These are phyloP conservation scores for Adansonia rubrostipa DNA, from an alignment of 441 rosid genomes.

Conservation along the genomic window DNA sequence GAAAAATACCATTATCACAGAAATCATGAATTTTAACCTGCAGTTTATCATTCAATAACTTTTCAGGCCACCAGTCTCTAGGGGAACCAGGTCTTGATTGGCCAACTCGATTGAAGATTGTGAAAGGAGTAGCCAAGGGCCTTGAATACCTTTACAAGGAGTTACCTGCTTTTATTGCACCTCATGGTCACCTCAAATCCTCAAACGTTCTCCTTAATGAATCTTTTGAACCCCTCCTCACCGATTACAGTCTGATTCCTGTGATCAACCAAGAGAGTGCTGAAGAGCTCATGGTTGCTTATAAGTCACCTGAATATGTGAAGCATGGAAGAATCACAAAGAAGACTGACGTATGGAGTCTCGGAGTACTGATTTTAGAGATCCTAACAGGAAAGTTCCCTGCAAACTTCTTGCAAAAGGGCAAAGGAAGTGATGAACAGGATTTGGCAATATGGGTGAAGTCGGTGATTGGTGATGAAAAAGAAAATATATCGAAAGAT, in stretches of 20 bases:
- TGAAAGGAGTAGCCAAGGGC: conserved; percentile 60
- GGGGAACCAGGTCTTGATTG: conserved; percentile 52
- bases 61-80: conserved; percentile 41
- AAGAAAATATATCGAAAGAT: conserved; percentile 27
- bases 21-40: no score
- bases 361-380: conserved; percentile 64
- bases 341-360: conserved; percentile 65
- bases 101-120: conserved; percentile 54
- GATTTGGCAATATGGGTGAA: conserved; percentile 56
- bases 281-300: conserved; percentile 60
- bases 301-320: conserved; percentile 60
- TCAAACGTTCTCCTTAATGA: conserved; percentile 55
- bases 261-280: conserved; percentile 57
- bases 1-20: neutral
- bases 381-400: conserved; percentile 60
- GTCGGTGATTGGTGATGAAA: conserved; percentile 31
- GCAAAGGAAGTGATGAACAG: conserved; percentile 35
- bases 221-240: conserved; percentile 44
- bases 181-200: conserved; percentile 73
- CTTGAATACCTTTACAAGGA: conserved; percentile 51
- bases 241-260: conserved; percentile 58
- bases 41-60: neutral
- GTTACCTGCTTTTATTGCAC: conserved; percentile 49
- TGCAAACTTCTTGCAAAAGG: conserved; percentile 36
- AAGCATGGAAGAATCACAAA: conserved; percentile 46